phyloP scores from a whole-genome alignment of 495 filamentous ascomycete genomes.

The Aspergillus heteromorphus region DNA sequence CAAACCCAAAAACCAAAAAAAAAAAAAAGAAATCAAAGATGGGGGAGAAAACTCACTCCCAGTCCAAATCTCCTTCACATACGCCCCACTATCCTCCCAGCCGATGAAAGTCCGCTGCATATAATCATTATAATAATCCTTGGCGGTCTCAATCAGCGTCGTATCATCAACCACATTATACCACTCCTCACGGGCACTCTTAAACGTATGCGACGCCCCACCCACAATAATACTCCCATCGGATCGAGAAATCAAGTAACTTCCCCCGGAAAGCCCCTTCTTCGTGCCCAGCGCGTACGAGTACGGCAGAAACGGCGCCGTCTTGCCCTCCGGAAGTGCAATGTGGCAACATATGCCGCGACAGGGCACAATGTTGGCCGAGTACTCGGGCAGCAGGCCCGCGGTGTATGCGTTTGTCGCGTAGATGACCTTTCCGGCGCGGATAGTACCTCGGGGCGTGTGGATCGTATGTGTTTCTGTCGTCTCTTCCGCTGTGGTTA shows the following conservation, averaged over 20 bases:
- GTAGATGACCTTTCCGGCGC: constrained; percentile 52
- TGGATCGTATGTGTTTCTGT: constrained; percentile 40
- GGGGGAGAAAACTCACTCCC: constrained; percentile 26
- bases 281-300: constrained; percentile 24
- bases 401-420: constrained; percentile 72
- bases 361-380: constrained; percentile 55
- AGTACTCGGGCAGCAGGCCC: constrained; percentile 49
- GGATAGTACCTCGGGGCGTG: constrained; percentile 51
- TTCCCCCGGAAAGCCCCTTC: constrained; percentile 7
- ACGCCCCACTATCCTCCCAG: constrained; percentile 42
- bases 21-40: background rate
- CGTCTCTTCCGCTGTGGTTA: constrained; percentile 22
- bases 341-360: constrained; percentile 58
- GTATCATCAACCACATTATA: constrained; percentile 43
- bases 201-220: constrained; percentile 41
- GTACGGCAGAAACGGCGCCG: constrained; percentile 24
- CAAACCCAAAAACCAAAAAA: no score
- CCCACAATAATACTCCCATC: constrained; percentile 74
- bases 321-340: constrained; percentile 53
- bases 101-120: constrained; percentile 46
- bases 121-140: constrained; percentile 50
- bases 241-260: constrained; percentile 62
- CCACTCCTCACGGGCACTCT: constrained; percentile 55
- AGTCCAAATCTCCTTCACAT: constrained; percentile 45
- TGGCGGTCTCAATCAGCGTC: constrained; percentile 53